phyloP scores from a whole-genome alignment of 1,139 yeast genomes.

The Lodderomyces oxycetoniae region DNA sequence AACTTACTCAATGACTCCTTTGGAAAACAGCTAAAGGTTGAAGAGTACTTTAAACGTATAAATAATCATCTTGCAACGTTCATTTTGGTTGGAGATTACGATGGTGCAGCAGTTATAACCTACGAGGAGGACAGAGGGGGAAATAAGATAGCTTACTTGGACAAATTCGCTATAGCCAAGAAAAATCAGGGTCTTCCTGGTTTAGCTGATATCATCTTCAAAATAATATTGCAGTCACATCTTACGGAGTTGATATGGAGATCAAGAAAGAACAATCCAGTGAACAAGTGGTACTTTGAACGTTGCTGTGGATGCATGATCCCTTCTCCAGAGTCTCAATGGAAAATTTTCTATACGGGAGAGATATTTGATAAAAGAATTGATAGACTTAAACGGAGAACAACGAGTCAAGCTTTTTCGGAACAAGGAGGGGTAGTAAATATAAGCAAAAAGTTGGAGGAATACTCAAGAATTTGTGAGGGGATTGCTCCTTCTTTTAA shows the following conservation, averaged over 20 bases:
- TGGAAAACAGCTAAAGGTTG: constrained; percentile 58
- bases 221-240: constrained; percentile 64
- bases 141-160: constrained; percentile 60
- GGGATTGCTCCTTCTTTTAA: constrained; percentile 32
- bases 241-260: constrained; percentile 84
- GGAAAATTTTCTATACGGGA: constrained; percentile 73
- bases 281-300: constrained; percentile 96
- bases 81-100: constrained; percentile 88
- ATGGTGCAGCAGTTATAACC: constrained; percentile 90
- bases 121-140: constrained; percentile 43
- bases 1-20: constrained; percentile 74
- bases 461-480: constrained; percentile 31
- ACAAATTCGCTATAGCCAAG: constrained; percentile 86
- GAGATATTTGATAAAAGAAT: constrained; percentile 37
- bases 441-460: constrained; percentile 25
- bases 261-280: constrained; percentile 79
- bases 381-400: constrained; percentile 19
- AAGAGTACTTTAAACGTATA: constrained; percentile 62
- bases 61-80: constrained; percentile 65
- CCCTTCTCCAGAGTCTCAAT: constrained; percentile 48
- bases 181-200: constrained; percentile 87
- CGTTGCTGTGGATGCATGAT: constrained; percentile 72
- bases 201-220: constrained; percentile 88
- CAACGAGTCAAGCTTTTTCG: not conserved
- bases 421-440: constrained; percentile 14